phyloP scores from a whole-genome alignment of 2,329 filamentous ascomycete genomes.

The Tolypocladium tropicale region DNA sequence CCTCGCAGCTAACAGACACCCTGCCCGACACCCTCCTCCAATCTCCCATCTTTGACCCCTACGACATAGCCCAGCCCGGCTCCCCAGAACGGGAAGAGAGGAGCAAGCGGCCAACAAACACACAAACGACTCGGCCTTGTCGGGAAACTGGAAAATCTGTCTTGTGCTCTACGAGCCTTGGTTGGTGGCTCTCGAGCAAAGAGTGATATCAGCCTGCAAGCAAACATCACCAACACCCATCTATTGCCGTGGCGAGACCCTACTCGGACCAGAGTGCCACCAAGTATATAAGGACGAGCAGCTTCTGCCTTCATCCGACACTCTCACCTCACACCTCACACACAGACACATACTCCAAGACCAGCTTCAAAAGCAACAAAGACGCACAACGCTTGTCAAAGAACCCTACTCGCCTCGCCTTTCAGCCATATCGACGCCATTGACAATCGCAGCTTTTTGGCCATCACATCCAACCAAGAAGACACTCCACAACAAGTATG shows the following conservation, averaged over 20 bases:
- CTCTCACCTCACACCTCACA: not conserved
- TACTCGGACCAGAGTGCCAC: slow-evolving; percentile 8
- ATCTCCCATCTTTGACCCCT: not conserved
- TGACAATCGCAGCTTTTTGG: not conserved
- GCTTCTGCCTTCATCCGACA: not conserved
- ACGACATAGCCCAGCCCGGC: slow-evolving; percentile 1
- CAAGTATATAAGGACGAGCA: slow-evolving; percentile 14
- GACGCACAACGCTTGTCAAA: not conserved
- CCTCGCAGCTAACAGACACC: not conserved
- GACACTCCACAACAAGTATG: not conserved
- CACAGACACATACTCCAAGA: not conserved
- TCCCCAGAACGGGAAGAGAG: slow-evolving; percentile 3
- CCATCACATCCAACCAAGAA: not conserved
- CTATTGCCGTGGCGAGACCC: not conserved
- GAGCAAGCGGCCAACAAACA: slow-evolving; percentile 8
- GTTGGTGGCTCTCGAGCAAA: slow-evolving; percentile 1
- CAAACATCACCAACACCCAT: slow-evolving; percentile 10
- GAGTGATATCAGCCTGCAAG: slow-evolving; percentile 3
- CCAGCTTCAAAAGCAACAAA: not conserved
- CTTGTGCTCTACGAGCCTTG: slow-evolving; percentile 3
- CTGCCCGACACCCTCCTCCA: not conserved
- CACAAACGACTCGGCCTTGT: slow-evolving; percentile 3
- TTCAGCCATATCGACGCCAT: not conserved
- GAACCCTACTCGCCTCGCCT: not conserved
- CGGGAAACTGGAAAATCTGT: slow-evolving; percentile 5